Conservation (phyloP, 306 rosid genomes). For the Benincasa hispida region DNA sequence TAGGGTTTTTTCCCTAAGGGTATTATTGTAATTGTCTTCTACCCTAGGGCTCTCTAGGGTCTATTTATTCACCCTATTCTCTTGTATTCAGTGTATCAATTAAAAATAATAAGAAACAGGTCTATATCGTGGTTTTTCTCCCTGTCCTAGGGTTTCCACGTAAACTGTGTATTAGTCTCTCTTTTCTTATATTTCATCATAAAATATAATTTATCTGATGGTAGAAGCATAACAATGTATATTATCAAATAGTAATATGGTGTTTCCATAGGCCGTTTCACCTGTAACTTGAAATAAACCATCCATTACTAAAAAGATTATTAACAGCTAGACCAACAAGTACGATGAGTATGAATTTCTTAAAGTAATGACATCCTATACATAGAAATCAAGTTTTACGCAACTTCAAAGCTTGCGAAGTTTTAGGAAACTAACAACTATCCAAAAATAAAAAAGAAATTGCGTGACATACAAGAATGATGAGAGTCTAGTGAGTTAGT, state of each 20-base stretch:
- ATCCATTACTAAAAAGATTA: neutral
- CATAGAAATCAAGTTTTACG: neutral
- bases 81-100: too few species aligned
- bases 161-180: too few species aligned
- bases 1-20: too few species aligned
- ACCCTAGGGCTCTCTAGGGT: too few species aligned
- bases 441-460: neutral
- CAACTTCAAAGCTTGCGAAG: neutral
- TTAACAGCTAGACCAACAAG: neutral
- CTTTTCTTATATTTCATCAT: too few species aligned
- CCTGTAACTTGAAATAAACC: neutral
- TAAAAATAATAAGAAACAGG: too few species aligned
- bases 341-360: neutral
- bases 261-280: neutral
- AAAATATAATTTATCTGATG: neutral
- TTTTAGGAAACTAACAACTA: neutral
- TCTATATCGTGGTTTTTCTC: too few species aligned
- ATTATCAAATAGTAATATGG: neutral
- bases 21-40: too few species aligned
- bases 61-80: too few species aligned
- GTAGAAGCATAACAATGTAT: neutral
- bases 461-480: neutral
- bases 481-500: slow-evolving; percentile 14
- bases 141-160: too few species aligned
- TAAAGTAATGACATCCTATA: neutral